phyloP scores from a whole-genome alignment of 1,139 yeast species.

The Pichia sp. region DNA sequence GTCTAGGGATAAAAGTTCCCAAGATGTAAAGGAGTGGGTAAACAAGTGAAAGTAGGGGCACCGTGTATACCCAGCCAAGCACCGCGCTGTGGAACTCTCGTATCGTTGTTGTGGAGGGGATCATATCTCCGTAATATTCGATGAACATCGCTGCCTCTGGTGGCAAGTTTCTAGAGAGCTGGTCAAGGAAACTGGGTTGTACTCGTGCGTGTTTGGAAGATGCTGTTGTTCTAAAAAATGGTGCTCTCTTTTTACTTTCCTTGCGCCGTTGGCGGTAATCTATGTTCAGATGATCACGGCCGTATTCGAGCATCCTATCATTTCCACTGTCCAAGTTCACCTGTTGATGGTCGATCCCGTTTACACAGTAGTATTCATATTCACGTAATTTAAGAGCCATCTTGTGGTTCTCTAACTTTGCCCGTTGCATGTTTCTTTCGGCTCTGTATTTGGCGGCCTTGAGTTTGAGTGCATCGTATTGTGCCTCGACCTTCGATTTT shows the following conservation, averaged over 20 bases:
- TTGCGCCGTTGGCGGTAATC: background rate
- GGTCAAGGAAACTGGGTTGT: background rate
- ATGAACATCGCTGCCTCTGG: background rate
- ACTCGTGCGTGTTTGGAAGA: background rate
- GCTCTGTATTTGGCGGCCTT: slow-evolving; percentile 11
- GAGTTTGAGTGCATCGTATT: slow-evolving; percentile 13
- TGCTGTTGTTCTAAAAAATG: background rate
- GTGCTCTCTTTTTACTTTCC: background rate
- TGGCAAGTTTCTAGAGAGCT: slow-evolving; percentile 4
- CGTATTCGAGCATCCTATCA: background rate
- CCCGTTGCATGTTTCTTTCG: slow-evolving; percentile 7
- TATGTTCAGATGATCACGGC: background rate
- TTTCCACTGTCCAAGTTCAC: background rate
- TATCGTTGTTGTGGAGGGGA: slow-evolving; percentile 11
- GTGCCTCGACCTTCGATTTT: slow-evolving; percentile 9
- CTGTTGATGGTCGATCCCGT: slow-evolving; percentile 10
- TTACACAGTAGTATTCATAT: slow-evolving; percentile 18
- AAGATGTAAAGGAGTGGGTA: slow-evolving; percentile 4
- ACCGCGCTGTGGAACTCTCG: slow-evolving; percentile 12
- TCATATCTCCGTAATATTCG: background rate
- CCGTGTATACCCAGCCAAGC: slow-evolving; percentile 2
- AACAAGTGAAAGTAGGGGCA: slow-evolving; percentile 9
- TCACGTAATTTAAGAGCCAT: slow-evolving; percentile 11
- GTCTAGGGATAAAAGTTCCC: slow-evolving; percentile 9
- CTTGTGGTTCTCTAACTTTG: slow-evolving; percentile 1